A percentile compares a stretch with the other conserved stretches of the same genome.
These are phyloP conservation scores for Artemisia tridentata DNA, from an alignment of 129 eudicot genomes.

Conservation along the genomic window DNA sequence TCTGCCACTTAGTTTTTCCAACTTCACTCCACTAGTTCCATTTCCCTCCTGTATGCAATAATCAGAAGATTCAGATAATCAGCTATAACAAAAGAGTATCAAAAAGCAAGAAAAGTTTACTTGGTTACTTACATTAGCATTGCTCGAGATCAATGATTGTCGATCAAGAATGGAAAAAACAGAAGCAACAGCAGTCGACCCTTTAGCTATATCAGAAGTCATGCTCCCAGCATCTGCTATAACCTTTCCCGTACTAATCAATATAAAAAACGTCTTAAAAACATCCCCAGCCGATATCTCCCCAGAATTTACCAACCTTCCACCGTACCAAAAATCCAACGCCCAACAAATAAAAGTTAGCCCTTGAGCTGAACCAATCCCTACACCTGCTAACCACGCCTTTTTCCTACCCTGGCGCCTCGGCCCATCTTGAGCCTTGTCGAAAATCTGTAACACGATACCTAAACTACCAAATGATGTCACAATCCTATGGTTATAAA, in stretches of 20 bases:
- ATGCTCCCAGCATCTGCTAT: constrained; percentile 98
- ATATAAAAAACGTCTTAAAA: constrained; percentile 80
- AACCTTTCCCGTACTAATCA: constrained; percentile 90
- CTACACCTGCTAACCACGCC: constrained; percentile 86
- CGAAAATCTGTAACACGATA: constrained; percentile 72
- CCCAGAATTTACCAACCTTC: constrained; percentile 33
- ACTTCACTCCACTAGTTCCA: constrained; percentile 32
- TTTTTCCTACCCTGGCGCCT: constrained; percentile 69
- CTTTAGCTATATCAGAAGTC: constrained; percentile 94
- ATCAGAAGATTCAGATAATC: neutral
- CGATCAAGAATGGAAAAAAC: constrained; percentile 83
- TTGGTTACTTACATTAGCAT: constrained; percentile 35
- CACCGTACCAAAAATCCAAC: constrained; percentile 84
- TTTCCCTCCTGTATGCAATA: constrained; percentile 31
- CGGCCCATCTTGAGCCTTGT: constrained; percentile 79
- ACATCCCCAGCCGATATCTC: constrained; percentile 94
- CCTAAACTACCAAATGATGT: constrained; percentile 71
- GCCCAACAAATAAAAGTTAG: constrained; percentile 91
- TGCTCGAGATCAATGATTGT: constrained; percentile 51
- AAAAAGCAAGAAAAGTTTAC: neutral
- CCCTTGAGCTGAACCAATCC: constrained; percentile 91
- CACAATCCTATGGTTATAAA: constrained; percentile 78
- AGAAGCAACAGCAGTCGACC: constrained; percentile 83
- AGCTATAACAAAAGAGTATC: neutral
- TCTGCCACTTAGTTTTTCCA: constrained; percentile 48